These are phyloP conservation scores for Solanum habrochaites DNA, from an alignment of 257 asterid species.

Conservation along the genomic window DNA sequence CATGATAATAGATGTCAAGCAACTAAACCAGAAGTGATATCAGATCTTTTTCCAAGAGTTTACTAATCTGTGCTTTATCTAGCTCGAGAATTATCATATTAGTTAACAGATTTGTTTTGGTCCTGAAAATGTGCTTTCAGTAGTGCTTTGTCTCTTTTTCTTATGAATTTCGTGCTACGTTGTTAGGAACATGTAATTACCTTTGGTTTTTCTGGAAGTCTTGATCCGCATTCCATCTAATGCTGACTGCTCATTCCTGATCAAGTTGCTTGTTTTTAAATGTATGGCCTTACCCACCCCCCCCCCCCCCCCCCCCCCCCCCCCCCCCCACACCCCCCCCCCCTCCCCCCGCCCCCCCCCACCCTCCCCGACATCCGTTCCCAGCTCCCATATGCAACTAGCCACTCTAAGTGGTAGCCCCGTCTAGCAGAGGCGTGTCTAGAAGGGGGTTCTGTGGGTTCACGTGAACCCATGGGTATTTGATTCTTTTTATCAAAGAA, in stretches of 20 bases:
- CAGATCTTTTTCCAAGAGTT: background rate
- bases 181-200: background rate
- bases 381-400: slow-evolving; percentile 79
- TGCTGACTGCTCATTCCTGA: background rate
- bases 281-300: slow-evolving; percentile 84
- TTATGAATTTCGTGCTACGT: background rate
- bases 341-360: too few relatives aligned
- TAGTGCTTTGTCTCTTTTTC: background rate
- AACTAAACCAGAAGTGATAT: background rate
- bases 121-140: background rate
- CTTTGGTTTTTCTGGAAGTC: too few relatives aligned
- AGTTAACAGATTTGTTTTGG: background rate
- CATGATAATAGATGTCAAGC: background rate
- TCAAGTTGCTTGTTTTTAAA: background rate
- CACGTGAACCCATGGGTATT: background rate
- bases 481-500: background rate
- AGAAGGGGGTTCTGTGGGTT: too few relatives aligned
- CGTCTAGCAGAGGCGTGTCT: background rate
- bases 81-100: background rate
- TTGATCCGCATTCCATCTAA: background rate
- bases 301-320: too few relatives aligned
- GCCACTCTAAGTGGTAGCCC: slow-evolving; percentile 79
- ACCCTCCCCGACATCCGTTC: slow-evolving; percentile 89
- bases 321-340: too few relatives aligned
- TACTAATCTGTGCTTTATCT: background rate